Percentiles rank a stretch among this genome's conserved stretches.
Conservation (phyloP, 306 rosid genomes). For the Vigna hirtella region DNA sequence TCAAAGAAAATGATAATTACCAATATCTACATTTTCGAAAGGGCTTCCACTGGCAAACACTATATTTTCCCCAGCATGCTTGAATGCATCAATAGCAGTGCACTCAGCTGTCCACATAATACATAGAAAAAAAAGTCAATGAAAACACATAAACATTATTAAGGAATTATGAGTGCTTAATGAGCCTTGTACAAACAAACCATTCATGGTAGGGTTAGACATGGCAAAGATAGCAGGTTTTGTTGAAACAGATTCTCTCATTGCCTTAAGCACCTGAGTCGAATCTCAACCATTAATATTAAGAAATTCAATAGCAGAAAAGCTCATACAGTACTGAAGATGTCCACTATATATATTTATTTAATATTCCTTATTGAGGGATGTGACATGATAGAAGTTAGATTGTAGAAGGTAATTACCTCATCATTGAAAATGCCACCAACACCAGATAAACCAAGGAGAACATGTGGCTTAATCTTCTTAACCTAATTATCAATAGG, state of each 20-base stretch:
- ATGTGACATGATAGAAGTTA: slow-evolving; percentile 38
- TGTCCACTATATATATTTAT: slow-evolving; percentile 34
- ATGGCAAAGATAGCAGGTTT: slow-evolving; percentile 98
- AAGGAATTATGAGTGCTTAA: slow-evolving; percentile 44
- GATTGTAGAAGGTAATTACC: slow-evolving; percentile 57
- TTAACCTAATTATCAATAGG: slow-evolving; percentile 66
- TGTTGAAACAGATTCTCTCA: slow-evolving; percentile 89
- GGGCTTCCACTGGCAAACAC: slow-evolving; percentile 99
- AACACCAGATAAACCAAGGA: slow-evolving; percentile 97
- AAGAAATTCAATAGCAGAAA: slow-evolving; percentile 45
- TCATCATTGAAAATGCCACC: slow-evolving; percentile 95
- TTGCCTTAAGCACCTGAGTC: slow-evolving; percentile 89
- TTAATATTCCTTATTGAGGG: slow-evolving; percentile 12
- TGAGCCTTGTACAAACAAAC: slow-evolving; percentile 66
- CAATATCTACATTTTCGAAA: slow-evolving; percentile 82
- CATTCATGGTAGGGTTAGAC: slow-evolving; percentile 99
- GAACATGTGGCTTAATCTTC: slow-evolving; percentile 90
- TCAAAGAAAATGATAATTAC: slow-evolving; percentile 56
- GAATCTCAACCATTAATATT: slow-evolving; percentile 49
- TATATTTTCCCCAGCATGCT: slow-evolving; percentile 88
- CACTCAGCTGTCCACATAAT: slow-evolving; percentile 82
- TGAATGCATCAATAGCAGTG: slow-evolving; percentile 92
- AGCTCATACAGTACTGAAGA: slow-evolving; percentile 32
- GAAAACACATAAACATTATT: slow-evolving; percentile 33
- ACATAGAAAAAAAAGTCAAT: slow-evolving; percentile 23